Base-by-base conservation (phyloP, 371 early-diverging fungal genomes). In the Saksenaea oblongispora region DNA sequence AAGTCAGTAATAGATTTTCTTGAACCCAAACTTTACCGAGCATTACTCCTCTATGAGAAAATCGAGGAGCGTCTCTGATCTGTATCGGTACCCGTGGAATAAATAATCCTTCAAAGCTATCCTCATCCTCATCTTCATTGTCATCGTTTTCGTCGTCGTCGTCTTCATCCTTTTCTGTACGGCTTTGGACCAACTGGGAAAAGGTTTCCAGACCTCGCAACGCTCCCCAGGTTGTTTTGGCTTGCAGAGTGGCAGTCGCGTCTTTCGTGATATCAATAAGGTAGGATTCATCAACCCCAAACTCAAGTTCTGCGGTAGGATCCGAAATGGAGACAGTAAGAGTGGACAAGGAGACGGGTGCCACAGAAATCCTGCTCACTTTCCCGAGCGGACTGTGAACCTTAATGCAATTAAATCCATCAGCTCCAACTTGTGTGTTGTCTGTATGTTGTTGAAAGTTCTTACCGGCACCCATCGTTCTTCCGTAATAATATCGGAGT, bases 131-230 rank as follows among this genome's bases (percentile, higher is more conserved):
- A 31, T 69, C 54, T 3, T 66, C 62, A n/a, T 61, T 53, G 9
- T 61, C 44, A 1, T 75, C 67, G 13, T 65, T 27, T 1, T 69
- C 62, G 24, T 61, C 34, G 1, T 47, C 69, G 13, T 28, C 47
- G 39, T 10, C 22, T 14, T 14, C 28, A 5, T 65, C 47, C n/a
- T 60, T 39, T 34, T 22, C 42, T 54, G 47, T 58, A 5, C 66
- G 67, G 51, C 69, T 70, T 42, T 82, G 82, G 53, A 92, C 66
- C 39, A 93, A 62, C 66, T 93, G 93, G 26, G 87, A 83, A 70
- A 90, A 87, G 0, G 92, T 91, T 62, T 89, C 91, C 3, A 93
- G 73, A 13, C 85, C 94, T 36, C 87, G 89, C 56, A 93, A 65
- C 5, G 91, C 90, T 7, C 94, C 94, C 79, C 86, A 93, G 34